A percentile compares a stretch with the other conserved stretches of the same genome.
These are phyloP conservation scores for Fagus sylvatica DNA, from an alignment of 306 rosid species.

Conservation along the genomic window DNA sequence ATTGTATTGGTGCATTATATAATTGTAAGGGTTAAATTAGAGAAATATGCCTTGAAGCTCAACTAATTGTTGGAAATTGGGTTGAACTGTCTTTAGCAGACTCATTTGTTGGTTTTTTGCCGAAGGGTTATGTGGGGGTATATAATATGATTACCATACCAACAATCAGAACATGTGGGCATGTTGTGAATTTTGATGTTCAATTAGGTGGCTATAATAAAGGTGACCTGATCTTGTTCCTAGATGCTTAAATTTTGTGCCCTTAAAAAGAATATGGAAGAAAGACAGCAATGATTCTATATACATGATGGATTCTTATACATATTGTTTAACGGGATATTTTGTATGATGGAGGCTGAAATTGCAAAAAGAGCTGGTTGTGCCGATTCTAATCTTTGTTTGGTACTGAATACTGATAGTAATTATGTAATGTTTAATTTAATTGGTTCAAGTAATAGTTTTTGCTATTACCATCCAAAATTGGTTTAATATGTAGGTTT, in stretches of 20 bases:
- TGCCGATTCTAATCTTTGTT: neutral
- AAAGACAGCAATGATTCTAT: neutral
- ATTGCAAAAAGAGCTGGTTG: neutral
- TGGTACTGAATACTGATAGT: neutral
- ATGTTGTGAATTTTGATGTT: neutral
- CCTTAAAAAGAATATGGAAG: neutral
- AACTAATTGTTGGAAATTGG: too few relatives aligned
- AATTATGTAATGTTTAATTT: neutral
- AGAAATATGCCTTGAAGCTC: too few relatives aligned
- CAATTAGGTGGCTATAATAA: constrained; percentile 4
- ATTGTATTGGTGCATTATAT: neutral
- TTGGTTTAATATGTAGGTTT: neutral
- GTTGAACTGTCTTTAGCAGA: too few relatives aligned
- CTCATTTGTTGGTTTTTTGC: too few relatives aligned
- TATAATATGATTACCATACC: neutral
- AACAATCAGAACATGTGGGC: neutral
- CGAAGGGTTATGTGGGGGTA: too few relatives aligned
- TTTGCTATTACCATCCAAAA: neutral
- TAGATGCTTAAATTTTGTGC: neutral
- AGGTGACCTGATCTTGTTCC: neutral
- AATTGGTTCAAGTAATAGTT: neutral
- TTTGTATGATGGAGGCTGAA: neutral
- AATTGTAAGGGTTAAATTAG: neutral
- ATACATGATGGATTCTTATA: neutral
- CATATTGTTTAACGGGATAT: neutral